Evolutionary conservation across 73 alveolate genomes (phyloP), one percentile per base, ranked within the genome.

Genomic region (Paramecium tetraurelia): DNA sequence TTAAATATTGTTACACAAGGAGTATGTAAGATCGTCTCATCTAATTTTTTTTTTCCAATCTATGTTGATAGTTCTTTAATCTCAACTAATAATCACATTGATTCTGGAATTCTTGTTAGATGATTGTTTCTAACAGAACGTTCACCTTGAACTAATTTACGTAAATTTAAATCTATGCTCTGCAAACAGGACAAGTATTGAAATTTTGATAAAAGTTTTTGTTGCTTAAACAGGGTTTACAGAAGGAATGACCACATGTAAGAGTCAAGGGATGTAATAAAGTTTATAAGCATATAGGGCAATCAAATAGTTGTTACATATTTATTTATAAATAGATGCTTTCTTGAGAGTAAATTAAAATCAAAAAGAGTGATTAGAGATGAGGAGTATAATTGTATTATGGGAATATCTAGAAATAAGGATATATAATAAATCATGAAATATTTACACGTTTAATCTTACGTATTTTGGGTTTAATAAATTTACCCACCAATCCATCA

Each of bases 191-290:
- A 22, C 90, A 80, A 11, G 43, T 44, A 27, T 40, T 22, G 72
- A 38, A 48, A 46, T 43, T 44, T 63, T 80, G 57, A 20, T 22
- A 46, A 46, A 80, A 80, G 57, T 44, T 6, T 35, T 80, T 80
- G 57, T 80, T 80, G 0, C 58, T 43, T 35, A 80, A 40, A 41
- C 95, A 90, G 2, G 86, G 85, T 84, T 90, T 80, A 70, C 93
- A 90, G 29, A 85, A 90, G 11, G 95, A 20, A 77, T 90, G 95
- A n/a, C 95, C 95, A 76, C 93, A 90, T 22, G 75, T 80, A 11
- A 90, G 68, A 7, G 89, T 90, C 33, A 85, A 3, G 5, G 95
- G 93, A 16, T 80, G 24, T 43, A 80, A 21, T 9, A 80, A 43
- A 24, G 90, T 80, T 46, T 80, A 46, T 46, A 80, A 43, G 57